Base-by-base conservation (phyloP, 2,329 filamentous ascomycete species). In the Pezicula neosporulosa region DNA sequence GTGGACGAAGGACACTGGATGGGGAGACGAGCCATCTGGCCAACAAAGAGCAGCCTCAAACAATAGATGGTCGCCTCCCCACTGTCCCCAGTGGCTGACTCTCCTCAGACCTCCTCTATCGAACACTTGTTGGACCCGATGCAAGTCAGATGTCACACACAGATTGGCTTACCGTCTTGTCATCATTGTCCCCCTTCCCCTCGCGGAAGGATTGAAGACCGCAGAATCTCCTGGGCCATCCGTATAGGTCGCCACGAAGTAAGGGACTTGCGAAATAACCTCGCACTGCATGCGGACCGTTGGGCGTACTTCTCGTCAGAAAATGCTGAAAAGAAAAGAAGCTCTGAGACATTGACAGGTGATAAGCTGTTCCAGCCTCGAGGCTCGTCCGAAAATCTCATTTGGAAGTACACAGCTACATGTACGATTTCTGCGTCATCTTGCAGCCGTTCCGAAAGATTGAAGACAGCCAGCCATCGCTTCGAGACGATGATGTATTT, bases 241-340 rank as follows among this genome's bases (percentile, higher is more conserved):
- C 30, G 30, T 9, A 33, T 33, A 33, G 18, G 42, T 30, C 18
- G 42, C 42, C 42, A 44, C 42, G 13, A 44, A n/a, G 42, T 16
- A 44, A 44, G 42, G 42, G 42, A 44, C 42, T 44, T n/a, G 42
- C 19, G 42, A 44, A 39, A 44, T 44, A 44, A 44, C 42, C 42
- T 44, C 24, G 21, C 42, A 44, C 42, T 44, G 27, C 42, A 44
- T 21, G 28, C 42, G 42, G 42, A 44, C 42, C 42, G 42, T 44
- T 44, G 27, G 42, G 27, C 42, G 42, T 30, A 44, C 39, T 42
- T 2, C 39, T 42, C 16, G 39, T 42, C 18, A 19, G 42, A n/a
- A 44, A 44, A n/a, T 44, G n/a, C 42, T 21, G 12, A 16, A 27
- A 21, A 42, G 4, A 16, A 44, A 44, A 21, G 41, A 27, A 27